A percentile compares a stretch with the other conserved stretches of the same genome.
Evolutionary conservation across 148 eudicot species (phyloP).

Genomic region (Cornus suecica): DNA sequence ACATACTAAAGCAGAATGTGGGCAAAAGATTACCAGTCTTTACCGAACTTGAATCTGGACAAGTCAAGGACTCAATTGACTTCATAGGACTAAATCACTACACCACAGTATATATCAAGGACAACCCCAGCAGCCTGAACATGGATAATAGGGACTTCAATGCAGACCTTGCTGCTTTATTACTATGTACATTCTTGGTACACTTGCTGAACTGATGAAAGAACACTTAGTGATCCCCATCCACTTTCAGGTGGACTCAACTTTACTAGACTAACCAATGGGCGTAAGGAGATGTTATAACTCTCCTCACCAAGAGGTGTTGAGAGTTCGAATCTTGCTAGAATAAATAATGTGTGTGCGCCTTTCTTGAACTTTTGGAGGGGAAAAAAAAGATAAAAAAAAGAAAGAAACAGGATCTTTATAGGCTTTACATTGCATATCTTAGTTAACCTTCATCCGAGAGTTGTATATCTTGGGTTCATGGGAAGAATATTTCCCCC

Average conservation of each 20-base stretch:
- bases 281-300: too few relatives aligned
- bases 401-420: too few relatives aligned
- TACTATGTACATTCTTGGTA: constrained; percentile 31
- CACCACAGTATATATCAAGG: constrained; percentile 13
- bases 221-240: background rate
- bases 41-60: constrained; percentile 34
- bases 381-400: too few relatives aligned
- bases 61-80: constrained; percentile 55
- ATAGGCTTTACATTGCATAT: background rate
- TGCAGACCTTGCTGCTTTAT: constrained; percentile 38
- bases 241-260: background rate
- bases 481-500: too few relatives aligned
- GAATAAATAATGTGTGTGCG: too few relatives aligned
- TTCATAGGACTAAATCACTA: constrained; percentile 67
- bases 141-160: constrained; percentile 28
- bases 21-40: constrained; percentile 50
- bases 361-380: too few relatives aligned
- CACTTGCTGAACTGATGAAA: background rate
- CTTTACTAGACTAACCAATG: background rate
- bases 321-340: too few relatives aligned
- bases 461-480: background rate
- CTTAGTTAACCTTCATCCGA: background rate
- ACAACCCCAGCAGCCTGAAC: constrained; percentile 29
- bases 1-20: constrained; percentile 33
- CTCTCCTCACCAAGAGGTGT: too few relatives aligned